Evolutionary conservation across 2,329 filamentous ascomycete species (phyloP).

Genomic region (Berkeleyomyces basicola): DNA sequence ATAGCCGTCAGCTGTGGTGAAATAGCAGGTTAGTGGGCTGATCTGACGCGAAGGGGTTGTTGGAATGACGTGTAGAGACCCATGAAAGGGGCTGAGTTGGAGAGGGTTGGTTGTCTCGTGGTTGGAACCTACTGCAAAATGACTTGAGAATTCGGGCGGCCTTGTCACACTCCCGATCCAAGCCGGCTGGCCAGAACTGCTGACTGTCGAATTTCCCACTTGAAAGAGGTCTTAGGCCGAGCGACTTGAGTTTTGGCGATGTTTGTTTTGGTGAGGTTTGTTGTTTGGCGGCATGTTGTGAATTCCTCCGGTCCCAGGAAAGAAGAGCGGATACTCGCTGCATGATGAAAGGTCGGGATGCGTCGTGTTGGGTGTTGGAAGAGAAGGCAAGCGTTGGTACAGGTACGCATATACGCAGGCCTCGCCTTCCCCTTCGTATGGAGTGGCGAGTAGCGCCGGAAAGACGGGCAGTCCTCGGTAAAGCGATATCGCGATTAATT

Average conservation of each 20-base stretch:
- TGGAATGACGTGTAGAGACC: neutral
- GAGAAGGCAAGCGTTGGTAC: neutral
- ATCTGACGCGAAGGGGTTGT: neutral
- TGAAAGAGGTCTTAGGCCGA: constrained; percentile 6
- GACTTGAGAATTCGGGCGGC: constrained; percentile 76
- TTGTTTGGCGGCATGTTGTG: constrained; percentile 12
- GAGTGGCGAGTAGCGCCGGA: neutral
- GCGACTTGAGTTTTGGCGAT: constrained; percentile 4
- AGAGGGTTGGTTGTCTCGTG: neutral
- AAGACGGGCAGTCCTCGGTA: neutral
- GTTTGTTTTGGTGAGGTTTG: constrained; percentile 10
- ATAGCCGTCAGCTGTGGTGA: constrained; percentile 35
- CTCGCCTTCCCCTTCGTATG: neutral
- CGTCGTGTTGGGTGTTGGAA: neutral
- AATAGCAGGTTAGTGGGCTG: neutral
- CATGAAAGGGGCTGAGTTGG: neutral
- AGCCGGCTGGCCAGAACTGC: constrained; percentile 68
- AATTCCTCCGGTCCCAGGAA: constrained; percentile 16
- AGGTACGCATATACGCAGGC: neutral
- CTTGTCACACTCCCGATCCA: constrained; percentile 85
- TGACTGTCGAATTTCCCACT: constrained; percentile 23
- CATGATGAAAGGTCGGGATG: constrained; percentile 8
- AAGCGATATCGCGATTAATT: too few species aligned
- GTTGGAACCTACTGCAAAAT: constrained; percentile 55
- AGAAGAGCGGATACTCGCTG: constrained; percentile 15